Evolutionary conservation across 2,329 filamentous ascomycete genomes (phyloP).

Genomic region (Aspergillus pseudonomiae): DNA sequence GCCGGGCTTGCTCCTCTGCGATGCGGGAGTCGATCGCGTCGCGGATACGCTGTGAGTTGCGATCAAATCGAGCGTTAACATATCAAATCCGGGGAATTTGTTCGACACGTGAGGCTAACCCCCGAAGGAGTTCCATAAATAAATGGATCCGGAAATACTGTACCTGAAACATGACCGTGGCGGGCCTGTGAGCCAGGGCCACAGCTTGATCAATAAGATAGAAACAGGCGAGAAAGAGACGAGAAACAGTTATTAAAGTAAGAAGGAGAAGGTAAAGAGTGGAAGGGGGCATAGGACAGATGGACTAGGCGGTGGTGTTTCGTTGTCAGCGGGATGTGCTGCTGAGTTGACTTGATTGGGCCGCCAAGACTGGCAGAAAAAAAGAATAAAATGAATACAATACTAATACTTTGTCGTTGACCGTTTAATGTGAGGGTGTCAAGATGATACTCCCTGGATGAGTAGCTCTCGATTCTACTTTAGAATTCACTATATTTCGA

Average conservation of each 20-base stretch:
- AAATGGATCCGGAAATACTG: slow-evolving; percentile 6
- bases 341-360: neutral
- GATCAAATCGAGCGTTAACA: neutral
- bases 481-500: neutral
- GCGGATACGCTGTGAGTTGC: slow-evolving; percentile 69
- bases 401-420: neutral
- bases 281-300: slow-evolving; percentile 8
- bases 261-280: slow-evolving; percentile 16
- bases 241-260: slow-evolving; percentile 16
- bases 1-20: slow-evolving; percentile 86
- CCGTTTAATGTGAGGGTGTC: neutral
- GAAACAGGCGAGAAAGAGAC: slow-evolving; percentile 14
- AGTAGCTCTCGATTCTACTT: neutral
- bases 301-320: neutral
- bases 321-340: neutral
- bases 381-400: neutral
- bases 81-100: neutral
- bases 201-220: slow-evolving; percentile 18
- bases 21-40: slow-evolving; percentile 85
- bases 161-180: slow-evolving; percentile 38
- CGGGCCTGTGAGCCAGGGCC: slow-evolving; percentile 25
- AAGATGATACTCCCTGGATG: neutral
- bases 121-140: neutral
- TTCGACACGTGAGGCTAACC: slow-evolving; percentile 1
- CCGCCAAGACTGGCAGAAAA: neutral